Evolutionary conservation across 208 protist species (phyloP), one percentile per base, ranked within the genome.

Genomic region (Leishmania amazonensis): DNA sequence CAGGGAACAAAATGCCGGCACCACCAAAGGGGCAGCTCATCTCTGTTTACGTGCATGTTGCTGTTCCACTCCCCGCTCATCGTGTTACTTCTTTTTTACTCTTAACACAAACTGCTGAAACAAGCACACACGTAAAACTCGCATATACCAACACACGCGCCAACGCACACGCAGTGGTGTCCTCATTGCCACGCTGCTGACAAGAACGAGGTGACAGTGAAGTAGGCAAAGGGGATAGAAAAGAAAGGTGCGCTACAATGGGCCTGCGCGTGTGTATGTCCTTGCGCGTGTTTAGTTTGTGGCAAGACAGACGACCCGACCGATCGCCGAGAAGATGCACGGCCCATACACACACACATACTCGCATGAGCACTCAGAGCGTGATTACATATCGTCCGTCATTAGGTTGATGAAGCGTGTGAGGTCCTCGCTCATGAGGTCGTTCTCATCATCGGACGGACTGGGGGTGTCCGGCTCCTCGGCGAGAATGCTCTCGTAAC

Each of bases 361-460:
- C 15, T 42, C 21, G 70, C 45, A 60, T 9, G 35, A 60, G 47
- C 49, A 57, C 47, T 49, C 35, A 47, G n/a, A 47, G 75, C 58
- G 45, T 65, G 7, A 15, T 78, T 87, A 91, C 58, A 94, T 91
- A 72, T 86, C 90, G 57, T 92, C 90, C 0, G 88, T 88, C 85
- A 93, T 90, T 62, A 89, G 86, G 75, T 88, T 86, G 68, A 93
- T 89, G 73, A 93, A 83, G 42, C 87, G 87, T 2, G 81, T 86
- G 51, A 93, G 80, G 78, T 92, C 82, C 54, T 85, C 90, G 82
- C 90, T 86, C 79, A 91, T 91, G 80, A 91, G 83, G 51, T 90
- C 88, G 60, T 88, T 83, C 57, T 94, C 89, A 54, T 90, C 89
- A 57, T 90, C 87, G 1, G 89, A 95, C 28, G 87, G 78, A 21